phyloP scores from a whole-genome alignment of 2,329 filamentous ascomycete genomes.

The Claviceps spartinae region DNA sequence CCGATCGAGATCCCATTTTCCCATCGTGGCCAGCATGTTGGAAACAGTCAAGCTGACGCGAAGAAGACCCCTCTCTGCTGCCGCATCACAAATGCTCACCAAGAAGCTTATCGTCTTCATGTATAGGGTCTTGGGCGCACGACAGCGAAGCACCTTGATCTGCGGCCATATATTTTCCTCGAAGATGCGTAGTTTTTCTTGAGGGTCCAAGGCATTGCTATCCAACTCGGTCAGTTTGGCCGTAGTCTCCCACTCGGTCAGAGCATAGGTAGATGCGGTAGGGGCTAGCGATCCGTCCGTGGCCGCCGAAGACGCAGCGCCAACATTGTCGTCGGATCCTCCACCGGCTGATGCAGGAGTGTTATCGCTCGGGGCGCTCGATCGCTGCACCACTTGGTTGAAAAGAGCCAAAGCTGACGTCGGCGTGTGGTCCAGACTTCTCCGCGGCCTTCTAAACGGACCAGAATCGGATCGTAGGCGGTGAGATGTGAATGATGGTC shows the following conservation, averaged over 20 bases:
- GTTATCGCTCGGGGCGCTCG: not conserved
- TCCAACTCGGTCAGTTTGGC: slow-evolving; percentile 14
- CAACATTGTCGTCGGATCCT: not conserved
- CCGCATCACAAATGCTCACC: slow-evolving; percentile 7
- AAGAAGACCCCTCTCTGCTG: slow-evolving; percentile 8
- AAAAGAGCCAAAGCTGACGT: slow-evolving; percentile 20
- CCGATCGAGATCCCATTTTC: slow-evolving; percentile 14
- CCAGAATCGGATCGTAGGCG: slow-evolving; percentile 1
- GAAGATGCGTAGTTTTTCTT: slow-evolving; percentile 14
- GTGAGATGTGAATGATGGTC: not conserved
- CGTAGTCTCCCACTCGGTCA: slow-evolving; percentile 18
- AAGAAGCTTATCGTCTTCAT: slow-evolving; percentile 12
- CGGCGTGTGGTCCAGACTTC: slow-evolving; percentile 9
- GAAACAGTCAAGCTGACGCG: slow-evolving; percentile 14
- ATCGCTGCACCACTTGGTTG: slow-evolving; percentile 20
- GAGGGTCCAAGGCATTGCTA: slow-evolving; percentile 8
- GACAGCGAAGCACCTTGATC: slow-evolving; percentile 14
- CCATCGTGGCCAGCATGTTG: slow-evolving; percentile 13
- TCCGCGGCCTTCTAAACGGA: not conserved
- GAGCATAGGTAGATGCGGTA: slow-evolving; percentile 1
- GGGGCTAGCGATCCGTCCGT: not conserved
- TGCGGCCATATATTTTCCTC: slow-evolving; percentile 18
- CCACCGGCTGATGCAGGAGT: not conserved
- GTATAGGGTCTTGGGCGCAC: slow-evolving; percentile 17
- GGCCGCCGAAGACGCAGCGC: not conserved